Conservation (phyloP, 2,329 filamentous ascomycete species). For the Metarhizium sp. region DNA sequence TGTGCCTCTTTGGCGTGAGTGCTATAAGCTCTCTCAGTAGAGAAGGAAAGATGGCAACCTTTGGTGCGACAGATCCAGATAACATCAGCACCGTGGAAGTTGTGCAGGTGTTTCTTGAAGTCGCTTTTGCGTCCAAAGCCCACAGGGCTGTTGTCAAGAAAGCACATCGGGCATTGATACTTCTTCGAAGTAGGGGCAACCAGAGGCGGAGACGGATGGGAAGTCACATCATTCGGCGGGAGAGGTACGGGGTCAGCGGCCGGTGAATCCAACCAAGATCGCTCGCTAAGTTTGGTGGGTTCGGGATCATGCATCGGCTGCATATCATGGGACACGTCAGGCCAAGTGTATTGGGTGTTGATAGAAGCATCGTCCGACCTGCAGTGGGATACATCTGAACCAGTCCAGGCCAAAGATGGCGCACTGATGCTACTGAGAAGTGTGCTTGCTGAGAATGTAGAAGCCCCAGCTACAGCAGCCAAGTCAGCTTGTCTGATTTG, state of each 20-base stretch:
- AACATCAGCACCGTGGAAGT: slow-evolving; percentile 34
- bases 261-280: slow-evolving; percentile 32
- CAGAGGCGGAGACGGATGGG: slow-evolving; percentile 26
- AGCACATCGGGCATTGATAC: slow-evolving; percentile 37
- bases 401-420: slow-evolving; percentile 31
- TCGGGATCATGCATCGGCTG: slow-evolving; percentile 25
- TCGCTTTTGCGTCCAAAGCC: slow-evolving; percentile 37
- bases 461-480: slow-evolving; percentile 24
- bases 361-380: slow-evolving; percentile 30
- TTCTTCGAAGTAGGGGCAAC: slow-evolving; percentile 29
- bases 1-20: slow-evolving; percentile 34
- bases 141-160: slow-evolving; percentile 33
- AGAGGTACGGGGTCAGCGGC: slow-evolving; percentile 26
- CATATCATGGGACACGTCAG: slow-evolving; percentile 23
- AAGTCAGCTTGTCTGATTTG: neutral
- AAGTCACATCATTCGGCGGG: slow-evolving; percentile 21
- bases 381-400: slow-evolving; percentile 29
- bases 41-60: slow-evolving; percentile 32
- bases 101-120: slow-evolving; percentile 40
- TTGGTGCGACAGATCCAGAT: slow-evolving; percentile 33
- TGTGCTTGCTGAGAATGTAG: slow-evolving; percentile 29
- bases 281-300: slow-evolving; percentile 22
- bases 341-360: slow-evolving; percentile 29
- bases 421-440: slow-evolving; percentile 30
- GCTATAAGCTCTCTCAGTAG: slow-evolving; percentile 35